A percentile compares a stretch with the other conserved stretches of the same genome.
phyloP scores from a whole-genome alignment of 805 yeast species.

The Candida chauliodis region DNA sequence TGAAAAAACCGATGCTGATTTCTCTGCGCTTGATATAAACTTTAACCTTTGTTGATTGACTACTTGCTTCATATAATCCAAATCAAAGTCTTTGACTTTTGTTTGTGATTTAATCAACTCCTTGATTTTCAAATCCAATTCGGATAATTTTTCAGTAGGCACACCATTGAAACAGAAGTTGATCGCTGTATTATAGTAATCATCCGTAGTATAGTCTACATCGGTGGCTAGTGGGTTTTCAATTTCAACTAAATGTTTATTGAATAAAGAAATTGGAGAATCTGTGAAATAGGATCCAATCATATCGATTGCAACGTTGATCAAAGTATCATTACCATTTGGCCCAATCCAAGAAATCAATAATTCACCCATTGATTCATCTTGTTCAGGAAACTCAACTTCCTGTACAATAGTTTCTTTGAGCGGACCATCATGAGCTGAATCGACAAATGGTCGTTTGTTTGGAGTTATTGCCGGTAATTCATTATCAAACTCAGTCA shows the following conservation, averaged over 20 bases:
- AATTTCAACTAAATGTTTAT: constrained; percentile 70
- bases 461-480: constrained; percentile 41
- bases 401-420: constrained; percentile 39
- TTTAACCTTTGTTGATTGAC: constrained; percentile 63
- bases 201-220: constrained; percentile 68
- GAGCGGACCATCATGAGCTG: constrained; percentile 44
- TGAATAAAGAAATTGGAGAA: constrained; percentile 72
- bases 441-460: constrained; percentile 79
- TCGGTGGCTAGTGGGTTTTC: constrained; percentile 79
- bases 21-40: constrained; percentile 59
- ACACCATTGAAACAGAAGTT: constrained; percentile 65
- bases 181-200: constrained; percentile 60
- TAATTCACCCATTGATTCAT: constrained; percentile 79
- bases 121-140: constrained; percentile 51
- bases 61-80: constrained; percentile 62
- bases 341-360: constrained; percentile 83
- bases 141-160: constrained; percentile 59
- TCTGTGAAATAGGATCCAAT: constrained; percentile 73
- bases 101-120: constrained; percentile 53
- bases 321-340: constrained; percentile 44
- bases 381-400: constrained; percentile 83
- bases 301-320: constrained; percentile 67
- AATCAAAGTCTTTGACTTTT: constrained; percentile 50
- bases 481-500: constrained; percentile 59
- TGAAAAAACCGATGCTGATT: constrained; percentile 57